These are phyloP conservation scores for Massarina eburnea DNA, from an alignment of 2,329 filamentous ascomycete genomes.

Conservation along the genomic window DNA sequence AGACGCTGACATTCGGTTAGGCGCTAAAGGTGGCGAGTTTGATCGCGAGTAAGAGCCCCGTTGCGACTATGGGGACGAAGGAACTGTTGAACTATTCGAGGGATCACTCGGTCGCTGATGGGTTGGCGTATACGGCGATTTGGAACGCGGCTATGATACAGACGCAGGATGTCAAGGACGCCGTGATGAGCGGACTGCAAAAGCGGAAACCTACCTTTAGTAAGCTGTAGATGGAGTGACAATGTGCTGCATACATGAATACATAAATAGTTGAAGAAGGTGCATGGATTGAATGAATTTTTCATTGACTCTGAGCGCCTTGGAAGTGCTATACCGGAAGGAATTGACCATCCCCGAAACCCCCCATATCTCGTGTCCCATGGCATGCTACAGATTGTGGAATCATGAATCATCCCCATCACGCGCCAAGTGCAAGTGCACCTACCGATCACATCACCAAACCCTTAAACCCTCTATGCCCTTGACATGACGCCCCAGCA, in stretches of 20 bases:
- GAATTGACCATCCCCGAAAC: constrained; percentile 38
- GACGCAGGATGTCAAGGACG: constrained; percentile 72
- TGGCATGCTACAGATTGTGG: constrained; percentile 43
- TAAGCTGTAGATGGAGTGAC: constrained; percentile 63
- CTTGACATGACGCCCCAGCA: constrained; percentile 47
- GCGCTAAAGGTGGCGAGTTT: constrained; percentile 64
- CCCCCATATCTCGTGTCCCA: constrained; percentile 40
- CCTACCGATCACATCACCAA: not conserved
- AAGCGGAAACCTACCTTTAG: constrained; percentile 81
- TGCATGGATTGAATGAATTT: constrained; percentile 44
- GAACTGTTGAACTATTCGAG: constrained; percentile 80
- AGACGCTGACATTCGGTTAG: not conserved
- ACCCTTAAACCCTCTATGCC: constrained; percentile 36
- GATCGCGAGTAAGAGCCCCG: constrained; percentile 80
- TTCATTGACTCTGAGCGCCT: constrained; percentile 48
- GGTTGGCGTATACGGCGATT: constrained; percentile 77
- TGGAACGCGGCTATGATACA: constrained; percentile 89
- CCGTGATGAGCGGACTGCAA: constrained; percentile 73
- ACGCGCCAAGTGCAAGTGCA: constrained; percentile 3
- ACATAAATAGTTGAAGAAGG: not conserved
- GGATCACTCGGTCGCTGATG: constrained; percentile 76
- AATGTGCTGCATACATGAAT: not conserved
- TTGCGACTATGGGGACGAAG: constrained; percentile 86
- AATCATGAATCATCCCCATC: constrained; percentile 40
- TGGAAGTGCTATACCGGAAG: constrained; percentile 43